Evolutionary conservation across 345 rosid genomes (phyloP).

Genomic region (Gossypium mustelinum): DNA sequence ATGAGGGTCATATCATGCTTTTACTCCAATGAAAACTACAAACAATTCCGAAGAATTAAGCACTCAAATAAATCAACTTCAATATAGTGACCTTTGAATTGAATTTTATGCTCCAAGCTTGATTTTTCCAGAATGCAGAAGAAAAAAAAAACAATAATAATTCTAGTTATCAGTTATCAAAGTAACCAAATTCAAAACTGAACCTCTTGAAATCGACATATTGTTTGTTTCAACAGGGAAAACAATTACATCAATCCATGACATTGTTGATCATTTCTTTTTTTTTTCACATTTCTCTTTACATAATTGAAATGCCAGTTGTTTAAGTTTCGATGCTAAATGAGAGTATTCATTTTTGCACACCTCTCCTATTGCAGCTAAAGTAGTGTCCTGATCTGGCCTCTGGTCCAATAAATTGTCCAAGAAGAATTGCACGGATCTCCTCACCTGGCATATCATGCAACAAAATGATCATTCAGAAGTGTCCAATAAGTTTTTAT

Average conservation of each 20-base stretch:
- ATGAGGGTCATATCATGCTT: not conserved
- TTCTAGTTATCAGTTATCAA: not conserved
- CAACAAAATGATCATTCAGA: not conserved
- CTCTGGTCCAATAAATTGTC: conserved; percentile 70
- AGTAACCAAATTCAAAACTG: not conserved
- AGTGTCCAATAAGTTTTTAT: not conserved
- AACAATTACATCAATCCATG: not conserved
- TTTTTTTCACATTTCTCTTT: not conserved
- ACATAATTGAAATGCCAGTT: not conserved
- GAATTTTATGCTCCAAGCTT: not conserved
- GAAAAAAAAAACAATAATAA: not conserved
- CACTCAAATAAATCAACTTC: not conserved
- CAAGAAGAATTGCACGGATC: conserved; percentile 91
- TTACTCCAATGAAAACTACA: not conserved
- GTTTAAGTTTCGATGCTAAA: not conserved
- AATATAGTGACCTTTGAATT: not conserved
- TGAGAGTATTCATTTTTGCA: conserved; percentile 1
- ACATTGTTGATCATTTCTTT: not conserved
- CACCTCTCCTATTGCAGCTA: conserved; percentile 93
- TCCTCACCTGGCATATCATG: conserved; percentile 59
- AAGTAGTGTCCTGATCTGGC: conserved; percentile 86
- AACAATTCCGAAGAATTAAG: not conserved
- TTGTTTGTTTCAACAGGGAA: not conserved
- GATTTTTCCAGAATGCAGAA: not conserved
- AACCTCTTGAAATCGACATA: not conserved